A percentile compares a stretch with the other conserved stretches of the same genome.
These are phyloP conservation scores for Umbelopsis sp. DNA, from an alignment of 192 early-diverging fungal genomes.

Conservation along the genomic window DNA sequence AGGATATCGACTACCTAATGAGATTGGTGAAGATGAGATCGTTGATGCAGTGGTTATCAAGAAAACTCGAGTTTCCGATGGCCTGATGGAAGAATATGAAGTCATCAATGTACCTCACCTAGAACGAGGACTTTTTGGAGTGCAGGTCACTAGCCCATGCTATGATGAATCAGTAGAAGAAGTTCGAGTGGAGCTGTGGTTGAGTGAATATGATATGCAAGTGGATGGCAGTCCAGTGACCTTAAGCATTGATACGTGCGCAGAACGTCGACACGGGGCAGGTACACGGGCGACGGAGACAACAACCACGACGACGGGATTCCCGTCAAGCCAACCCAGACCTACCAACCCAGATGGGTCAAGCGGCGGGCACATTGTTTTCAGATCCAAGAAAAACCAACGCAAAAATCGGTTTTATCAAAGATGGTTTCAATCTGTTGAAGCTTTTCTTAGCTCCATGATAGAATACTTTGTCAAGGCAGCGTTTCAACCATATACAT, in stretches of 20 bases:
- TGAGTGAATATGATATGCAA: slow-evolving; percentile 14
- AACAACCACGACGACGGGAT: neutral
- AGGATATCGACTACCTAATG: slow-evolving; percentile 1
- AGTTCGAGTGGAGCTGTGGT: slow-evolving; percentile 5
- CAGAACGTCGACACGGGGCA: slow-evolving; percentile 7
- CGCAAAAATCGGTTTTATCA: neutral
- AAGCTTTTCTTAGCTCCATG: neutral
- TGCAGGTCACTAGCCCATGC: slow-evolving; percentile 4
- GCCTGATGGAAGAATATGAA: slow-evolving; percentile 7
- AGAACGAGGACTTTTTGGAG: slow-evolving; percentile 1
- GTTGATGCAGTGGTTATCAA: slow-evolving; percentile 10
- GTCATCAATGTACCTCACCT: slow-evolving; percentile 17
- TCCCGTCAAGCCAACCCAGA: slow-evolving; percentile 9
- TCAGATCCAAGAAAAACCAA: neutral
- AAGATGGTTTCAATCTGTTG: neutral
- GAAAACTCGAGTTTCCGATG: neutral
- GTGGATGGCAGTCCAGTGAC: slow-evolving; percentile 3
- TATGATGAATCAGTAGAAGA: slow-evolving; percentile 10
- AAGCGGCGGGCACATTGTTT: neutral
- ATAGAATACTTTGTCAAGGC: slow-evolving; percentile 8
- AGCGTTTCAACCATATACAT: neutral
- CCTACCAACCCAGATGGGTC: slow-evolving; percentile 17
- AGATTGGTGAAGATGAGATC: slow-evolving; percentile 5
- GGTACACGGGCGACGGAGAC: slow-evolving; percentile 21
- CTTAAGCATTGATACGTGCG: slow-evolving; percentile 7